Evolutionary conservation across 1,139 yeast species (phyloP).

Genomic region (Zygosaccharomyces pseudobailii): DNA sequence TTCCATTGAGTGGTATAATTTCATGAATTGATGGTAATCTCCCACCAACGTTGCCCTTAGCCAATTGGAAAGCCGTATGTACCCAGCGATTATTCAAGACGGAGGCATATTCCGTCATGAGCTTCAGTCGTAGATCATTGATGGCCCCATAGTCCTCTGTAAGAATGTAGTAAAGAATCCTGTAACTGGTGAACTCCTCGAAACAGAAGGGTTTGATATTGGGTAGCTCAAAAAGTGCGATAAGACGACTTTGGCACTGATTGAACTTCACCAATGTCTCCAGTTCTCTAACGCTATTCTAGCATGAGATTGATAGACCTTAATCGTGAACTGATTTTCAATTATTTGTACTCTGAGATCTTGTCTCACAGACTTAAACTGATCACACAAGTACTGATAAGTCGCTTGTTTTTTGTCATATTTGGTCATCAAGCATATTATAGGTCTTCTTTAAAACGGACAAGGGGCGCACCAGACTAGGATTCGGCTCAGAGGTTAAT

Average conservation of each 20-base stretch:
- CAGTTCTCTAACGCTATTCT: constrained; percentile 76
- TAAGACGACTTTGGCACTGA: constrained; percentile 85
- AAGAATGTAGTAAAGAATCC: constrained; percentile 71
- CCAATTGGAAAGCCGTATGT: constrained; percentile 42
- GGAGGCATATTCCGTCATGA: constrained; percentile 23
- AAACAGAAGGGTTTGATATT: constrained; percentile 37
- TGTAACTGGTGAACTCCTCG: constrained; percentile 67
- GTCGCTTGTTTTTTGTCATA: constrained; percentile 48
- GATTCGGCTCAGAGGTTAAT: constrained; percentile 88
- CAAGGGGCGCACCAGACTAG: constrained; percentile 74
- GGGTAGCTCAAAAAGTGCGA: constrained; percentile 49
- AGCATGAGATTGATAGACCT: constrained; percentile 83
- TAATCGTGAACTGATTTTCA: constrained; percentile 68
- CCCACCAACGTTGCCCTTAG: constrained; percentile 38
- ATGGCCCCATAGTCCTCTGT: constrained; percentile 56
- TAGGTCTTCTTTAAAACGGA: constrained; percentile 56
- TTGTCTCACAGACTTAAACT: constrained; percentile 85
- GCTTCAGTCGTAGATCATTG: constrained; percentile 32
- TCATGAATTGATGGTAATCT: constrained; percentile 54
- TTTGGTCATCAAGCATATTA: constrained; percentile 48
- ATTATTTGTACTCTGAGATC: constrained; percentile 92
- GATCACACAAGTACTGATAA: constrained; percentile 80
- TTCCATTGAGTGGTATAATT: constrained; percentile 38
- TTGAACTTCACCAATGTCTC: constrained; percentile 92
- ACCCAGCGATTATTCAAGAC: constrained; percentile 32